These are phyloP conservation scores for Sicyos baderoa DNA, from an alignment of 306 rosid species.

Conservation along the genomic window DNA sequence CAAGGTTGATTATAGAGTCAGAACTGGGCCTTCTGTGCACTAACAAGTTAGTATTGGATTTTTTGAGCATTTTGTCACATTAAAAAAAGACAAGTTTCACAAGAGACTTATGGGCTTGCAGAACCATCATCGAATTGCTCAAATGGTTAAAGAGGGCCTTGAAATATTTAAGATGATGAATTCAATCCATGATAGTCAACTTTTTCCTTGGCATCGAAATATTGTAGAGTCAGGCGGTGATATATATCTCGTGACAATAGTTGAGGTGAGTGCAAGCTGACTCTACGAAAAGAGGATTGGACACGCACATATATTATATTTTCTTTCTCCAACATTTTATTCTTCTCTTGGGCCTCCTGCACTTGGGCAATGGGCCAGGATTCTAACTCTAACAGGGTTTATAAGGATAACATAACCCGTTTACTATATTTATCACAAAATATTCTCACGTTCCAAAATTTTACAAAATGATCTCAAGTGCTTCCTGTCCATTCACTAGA, in stretches of 20 bases:
- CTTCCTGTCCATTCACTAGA: conserved; percentile 6
- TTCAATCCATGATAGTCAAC: no score
- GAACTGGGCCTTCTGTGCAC: background rate
- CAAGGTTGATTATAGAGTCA: background rate
- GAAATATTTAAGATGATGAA: no score
- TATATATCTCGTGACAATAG: no score
- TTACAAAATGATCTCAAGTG: background rate
- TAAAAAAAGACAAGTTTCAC: background rate
- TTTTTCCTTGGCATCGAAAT: no score
- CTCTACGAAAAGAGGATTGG: no score
- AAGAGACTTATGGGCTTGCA: background rate
- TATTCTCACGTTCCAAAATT: background rate
- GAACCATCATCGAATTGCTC: no score
- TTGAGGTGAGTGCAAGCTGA: no score
- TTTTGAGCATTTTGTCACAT: background rate
- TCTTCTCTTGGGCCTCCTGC: background rate
- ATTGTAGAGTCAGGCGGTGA: no score
- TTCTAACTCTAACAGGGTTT: background rate
- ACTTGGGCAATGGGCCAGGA: background rate
- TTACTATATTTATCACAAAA: background rate
- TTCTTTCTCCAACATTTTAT: background rate
- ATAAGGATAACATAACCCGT: background rate
- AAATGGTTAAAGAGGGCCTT: no score
- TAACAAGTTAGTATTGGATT: no score
- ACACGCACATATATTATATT: background rate